phyloP scores from a whole-genome alignment of 805 yeast species.

The Candida loeiensis region DNA sequence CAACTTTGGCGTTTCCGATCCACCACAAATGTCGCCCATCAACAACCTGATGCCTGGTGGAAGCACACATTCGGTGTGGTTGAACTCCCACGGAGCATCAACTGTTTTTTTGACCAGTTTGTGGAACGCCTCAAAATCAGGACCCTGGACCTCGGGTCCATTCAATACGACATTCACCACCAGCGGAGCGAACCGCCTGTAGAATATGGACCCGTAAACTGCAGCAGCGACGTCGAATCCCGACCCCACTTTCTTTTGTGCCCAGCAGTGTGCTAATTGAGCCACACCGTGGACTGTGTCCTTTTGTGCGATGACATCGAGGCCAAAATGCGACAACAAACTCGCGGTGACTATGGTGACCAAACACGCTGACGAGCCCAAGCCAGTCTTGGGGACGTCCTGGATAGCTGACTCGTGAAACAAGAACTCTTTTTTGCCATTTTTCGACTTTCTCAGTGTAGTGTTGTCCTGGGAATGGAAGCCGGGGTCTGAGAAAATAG shows the following conservation, averaged over 20 bases:
- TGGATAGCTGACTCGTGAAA: conserved; percentile 60
- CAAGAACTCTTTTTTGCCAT: conserved; percentile 45
- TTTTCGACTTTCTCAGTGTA: conserved; percentile 25
- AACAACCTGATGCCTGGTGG: conserved; percentile 68
- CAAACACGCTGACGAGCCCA: conserved; percentile 94
- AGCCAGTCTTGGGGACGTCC: conserved; percentile 86
- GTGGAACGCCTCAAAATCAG: conserved; percentile 8
- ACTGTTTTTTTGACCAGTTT: conserved; percentile 20
- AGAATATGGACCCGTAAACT: conserved; percentile 81
- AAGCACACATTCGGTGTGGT: conserved; percentile 50
- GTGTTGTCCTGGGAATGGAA: conserved; percentile 76
- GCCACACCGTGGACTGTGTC: conserved; percentile 72
- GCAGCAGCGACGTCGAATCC: conserved; percentile 98
- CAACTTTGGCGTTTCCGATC: conserved; percentile 91
- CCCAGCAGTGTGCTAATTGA: conserved; percentile 87
- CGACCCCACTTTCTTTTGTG: conserved; percentile 93
- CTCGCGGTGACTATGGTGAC: conserved; percentile 78
- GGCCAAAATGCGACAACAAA: conserved; percentile 46
- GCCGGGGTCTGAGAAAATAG: conserved; percentile 79
- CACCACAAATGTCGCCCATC: conserved; percentile 92
- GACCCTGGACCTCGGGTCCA: background rate
- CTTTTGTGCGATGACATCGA: conserved; percentile 10
- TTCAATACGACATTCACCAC: conserved; percentile 40
- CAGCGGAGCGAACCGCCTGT: conserved; percentile 67
- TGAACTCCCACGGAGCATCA: conserved; percentile 59